Percentiles rank a stretch among this genome's conserved stretches.
Evolutionary conservation across 2,329 filamentous ascomycete species (phyloP).

Genomic region (Trichothecium sympodiale): DNA sequence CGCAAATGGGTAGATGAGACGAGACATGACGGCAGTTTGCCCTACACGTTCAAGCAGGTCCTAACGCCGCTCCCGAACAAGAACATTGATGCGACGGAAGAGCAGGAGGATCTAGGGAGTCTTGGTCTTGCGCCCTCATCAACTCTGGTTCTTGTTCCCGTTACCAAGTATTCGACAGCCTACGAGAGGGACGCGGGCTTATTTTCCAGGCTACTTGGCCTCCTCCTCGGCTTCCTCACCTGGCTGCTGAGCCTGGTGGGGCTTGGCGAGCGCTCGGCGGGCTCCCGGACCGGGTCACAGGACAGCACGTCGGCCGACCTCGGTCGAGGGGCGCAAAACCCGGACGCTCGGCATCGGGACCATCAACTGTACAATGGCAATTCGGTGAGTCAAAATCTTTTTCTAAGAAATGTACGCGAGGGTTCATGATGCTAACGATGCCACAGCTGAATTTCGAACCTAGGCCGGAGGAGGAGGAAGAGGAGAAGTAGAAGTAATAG

Average conservation of each 20-base stretch:
- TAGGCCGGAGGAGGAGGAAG: constrained; percentile 46
- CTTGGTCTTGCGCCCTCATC: constrained; percentile 69
- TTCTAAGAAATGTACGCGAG: too few species aligned
- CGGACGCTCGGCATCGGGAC: constrained; percentile 41
- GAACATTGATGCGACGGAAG: constrained; percentile 64
- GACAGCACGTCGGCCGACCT: background rate
- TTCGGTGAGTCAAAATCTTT: constrained; percentile 61
- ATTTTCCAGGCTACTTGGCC: constrained; percentile 17
- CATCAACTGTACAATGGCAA: constrained; percentile 87
- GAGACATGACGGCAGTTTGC: constrained; percentile 42
- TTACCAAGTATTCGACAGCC: constrained; percentile 35
- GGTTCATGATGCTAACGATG: too few species aligned
- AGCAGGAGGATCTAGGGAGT: constrained; percentile 54
- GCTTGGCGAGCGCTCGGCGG: constrained; percentile 6
- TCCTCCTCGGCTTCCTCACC: constrained; percentile 21
- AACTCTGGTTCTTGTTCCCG: constrained; percentile 71
- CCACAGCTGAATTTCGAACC: constrained; percentile 57
- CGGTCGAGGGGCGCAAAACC: constrained; percentile 21
- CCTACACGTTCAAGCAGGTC: constrained; percentile 78
- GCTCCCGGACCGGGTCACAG: constrained; percentile 2
- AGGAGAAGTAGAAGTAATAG: constrained; percentile 14
- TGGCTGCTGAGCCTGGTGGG: constrained; percentile 24
- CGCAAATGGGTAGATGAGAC: constrained; percentile 66
- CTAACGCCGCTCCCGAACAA: constrained; percentile 67
- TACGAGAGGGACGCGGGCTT: constrained; percentile 20